Base-by-base conservation (phyloP, 805 yeast species). In the Blastobotrys attinorum region DNA sequence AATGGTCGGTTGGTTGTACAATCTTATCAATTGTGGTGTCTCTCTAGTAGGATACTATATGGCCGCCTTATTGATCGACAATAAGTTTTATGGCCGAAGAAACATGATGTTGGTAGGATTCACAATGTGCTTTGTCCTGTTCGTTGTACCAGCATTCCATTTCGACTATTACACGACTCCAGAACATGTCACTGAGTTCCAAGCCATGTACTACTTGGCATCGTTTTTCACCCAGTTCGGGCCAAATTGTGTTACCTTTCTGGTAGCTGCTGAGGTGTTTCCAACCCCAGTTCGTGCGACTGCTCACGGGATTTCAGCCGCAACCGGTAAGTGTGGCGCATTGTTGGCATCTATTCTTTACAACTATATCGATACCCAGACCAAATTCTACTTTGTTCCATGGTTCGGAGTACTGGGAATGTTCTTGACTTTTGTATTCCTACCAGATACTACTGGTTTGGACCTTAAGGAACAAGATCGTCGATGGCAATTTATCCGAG, bases 201-300 rank as follows among this genome's bases (percentile, higher is more conserved):
- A 76, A 60, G 79, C 75, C 42, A 66, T 77, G 59, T 77, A 77
- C 67, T 75, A 76, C 58, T 61, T 77, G 55, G 65, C 73, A 21
- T 80, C 78, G 55, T 77, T 77, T 67, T 78, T 78, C 74, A 73
- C 76, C 64, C 79, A 77, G 66, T 76, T 76, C 49, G 83, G 83
- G 46, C 82, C 83, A 42, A 77, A 78, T 67, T 67, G 75, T 55
- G 77, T 79, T 43, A 77, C 83, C 31, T 77, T 77, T 62, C 65
- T 77, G 57, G 65, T 75, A 49, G 81, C 83, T 22, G 83, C 81
- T 56, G 83, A 77, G 66, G 65, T 71, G 47, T 78, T 69, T 78
- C 83, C 83, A 46, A 77, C 83, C 43, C 66, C 73, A 58, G 72
- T 76, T 62, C 76, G 83, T 67, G 78, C 82, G 29, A 69, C 81